phyloP scores from a whole-genome alignment of 768 basidiomycete genomes.

The Clitopilus hobsonii region DNA sequence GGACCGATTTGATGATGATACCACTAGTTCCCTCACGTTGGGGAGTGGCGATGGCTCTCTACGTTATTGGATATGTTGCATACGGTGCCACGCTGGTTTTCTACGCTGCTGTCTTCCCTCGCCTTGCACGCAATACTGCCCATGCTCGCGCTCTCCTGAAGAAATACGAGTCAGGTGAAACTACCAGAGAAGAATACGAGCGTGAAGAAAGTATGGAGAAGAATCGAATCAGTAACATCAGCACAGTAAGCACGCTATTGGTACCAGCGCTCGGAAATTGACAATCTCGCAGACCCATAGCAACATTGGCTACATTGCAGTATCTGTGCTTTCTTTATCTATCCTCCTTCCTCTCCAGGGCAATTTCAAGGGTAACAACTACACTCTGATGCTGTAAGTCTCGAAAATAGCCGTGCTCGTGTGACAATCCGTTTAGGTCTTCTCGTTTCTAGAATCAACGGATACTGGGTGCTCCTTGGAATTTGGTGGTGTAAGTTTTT shows the following conservation, averaged over 20 bases:
- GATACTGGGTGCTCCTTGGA: slow-evolving; percentile 73
- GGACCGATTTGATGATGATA: slow-evolving; percentile 1
- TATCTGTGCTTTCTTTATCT: slow-evolving; percentile 62
- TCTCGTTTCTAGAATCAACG: slow-evolving; percentile 47
- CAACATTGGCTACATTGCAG: slow-evolving; percentile 70
- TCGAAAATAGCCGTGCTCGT: background rate
- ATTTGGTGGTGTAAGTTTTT: slow-evolving; percentile 80
- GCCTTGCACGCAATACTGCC: slow-evolving; percentile 73
- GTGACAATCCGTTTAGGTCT: background rate
- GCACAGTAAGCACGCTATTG: slow-evolving; percentile 47
- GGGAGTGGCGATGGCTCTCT: slow-evolving; percentile 73
- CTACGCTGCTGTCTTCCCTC: slow-evolving; percentile 74
- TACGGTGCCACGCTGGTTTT: slow-evolving; percentile 83
- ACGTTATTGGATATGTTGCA: slow-evolving; percentile 73
- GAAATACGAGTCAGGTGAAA: slow-evolving; percentile 56
- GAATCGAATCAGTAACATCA: slow-evolving; percentile 82
- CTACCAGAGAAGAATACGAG: slow-evolving; percentile 61
- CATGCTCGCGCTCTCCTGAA: slow-evolving; percentile 52
- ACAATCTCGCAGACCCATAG: slow-evolving; percentile 54
- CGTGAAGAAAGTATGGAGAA: slow-evolving; percentile 75
- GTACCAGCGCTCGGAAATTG: background rate
- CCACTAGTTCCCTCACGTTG: slow-evolving; percentile 57
- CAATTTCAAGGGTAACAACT: slow-evolving; percentile 69
- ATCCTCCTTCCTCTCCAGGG: slow-evolving; percentile 58
- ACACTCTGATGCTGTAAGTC: slow-evolving; percentile 62